Percentiles rank a stretch among this genome's conserved stretches.
These are phyloP conservation scores for Pulveroboletus sp. DNA, from an alignment of 768 basidiomycete species.

Conservation along the genomic window DNA sequence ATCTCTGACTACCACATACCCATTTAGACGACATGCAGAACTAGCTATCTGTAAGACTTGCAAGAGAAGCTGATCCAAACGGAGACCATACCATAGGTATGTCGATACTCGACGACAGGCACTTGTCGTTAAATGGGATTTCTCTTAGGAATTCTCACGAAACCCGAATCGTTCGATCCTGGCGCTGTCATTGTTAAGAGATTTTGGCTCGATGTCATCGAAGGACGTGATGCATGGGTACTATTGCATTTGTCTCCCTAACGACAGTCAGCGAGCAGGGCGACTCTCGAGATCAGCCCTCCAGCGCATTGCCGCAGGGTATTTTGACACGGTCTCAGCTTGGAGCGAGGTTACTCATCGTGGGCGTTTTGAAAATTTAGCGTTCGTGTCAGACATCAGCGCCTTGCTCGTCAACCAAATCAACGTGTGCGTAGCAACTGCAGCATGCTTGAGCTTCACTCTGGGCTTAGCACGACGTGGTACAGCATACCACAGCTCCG, in stretches of 20 bases:
- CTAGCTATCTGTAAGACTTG: constrained; percentile 52
- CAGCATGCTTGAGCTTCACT: not conserved
- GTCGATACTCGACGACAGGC: not conserved
- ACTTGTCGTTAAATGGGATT: not conserved
- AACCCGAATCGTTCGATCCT: constrained; percentile 51
- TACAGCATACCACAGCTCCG: constrained; percentile 46
- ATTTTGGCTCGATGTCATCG: constrained; percentile 47
- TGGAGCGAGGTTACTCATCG: constrained; percentile 50
- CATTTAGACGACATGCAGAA: constrained; percentile 62
- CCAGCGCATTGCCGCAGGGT: constrained; percentile 36
- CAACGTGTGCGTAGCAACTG: constrained; percentile 38
- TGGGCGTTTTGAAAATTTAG: constrained; percentile 48
- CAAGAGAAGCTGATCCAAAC: constrained; percentile 46
- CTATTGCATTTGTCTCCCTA: constrained; percentile 60
- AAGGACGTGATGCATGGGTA: constrained; percentile 57
- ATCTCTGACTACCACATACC: not conserved
- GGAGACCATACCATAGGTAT: constrained; percentile 64
- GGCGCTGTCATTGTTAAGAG: constrained; percentile 40
- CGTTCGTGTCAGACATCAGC: constrained; percentile 50
- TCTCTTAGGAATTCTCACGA: constrained; percentile 58
- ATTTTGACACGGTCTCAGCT: constrained; percentile 45
- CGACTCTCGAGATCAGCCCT: constrained; percentile 34
- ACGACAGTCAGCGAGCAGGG: constrained; percentile 47
- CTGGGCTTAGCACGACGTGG: not conserved
- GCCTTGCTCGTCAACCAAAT: constrained; percentile 49